These are phyloP conservation scores for Piper longum DNA, from an alignment of 164 flowering plant species.

Conservation along the genomic window DNA sequence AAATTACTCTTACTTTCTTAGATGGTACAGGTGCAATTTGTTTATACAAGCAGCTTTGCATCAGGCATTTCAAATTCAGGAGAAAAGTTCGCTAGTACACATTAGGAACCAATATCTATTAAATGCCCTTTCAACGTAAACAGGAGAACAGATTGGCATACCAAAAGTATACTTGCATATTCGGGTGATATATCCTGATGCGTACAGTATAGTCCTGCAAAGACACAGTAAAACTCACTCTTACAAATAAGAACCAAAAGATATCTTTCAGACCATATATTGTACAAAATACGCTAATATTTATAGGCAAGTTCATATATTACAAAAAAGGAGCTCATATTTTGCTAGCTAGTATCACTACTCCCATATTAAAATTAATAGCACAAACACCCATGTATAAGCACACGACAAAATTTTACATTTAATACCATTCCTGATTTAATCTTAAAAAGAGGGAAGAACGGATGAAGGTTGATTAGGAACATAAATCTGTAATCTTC, in stretches of 20 bases:
- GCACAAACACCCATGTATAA: no score
- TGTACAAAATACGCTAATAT: background rate
- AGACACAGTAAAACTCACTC: background rate
- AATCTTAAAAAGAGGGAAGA: no score
- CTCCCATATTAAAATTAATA: no score
- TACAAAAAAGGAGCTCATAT: no score
- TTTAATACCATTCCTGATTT: no score
- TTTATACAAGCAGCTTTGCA: no score
- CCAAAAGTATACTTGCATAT: constrained; percentile 93
- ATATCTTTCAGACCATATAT: background rate
- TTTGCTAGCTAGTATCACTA: no score
- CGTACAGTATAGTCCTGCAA: constrained; percentile 85
- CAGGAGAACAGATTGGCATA: constrained; percentile 17
- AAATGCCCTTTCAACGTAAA: background rate
- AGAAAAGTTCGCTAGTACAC: background rate
- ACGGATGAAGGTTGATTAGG: no score
- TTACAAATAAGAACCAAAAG: background rate
- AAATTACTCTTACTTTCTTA: background rate
- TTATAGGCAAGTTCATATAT: no score
- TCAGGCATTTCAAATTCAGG: background rate
- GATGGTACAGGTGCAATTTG: background rate
- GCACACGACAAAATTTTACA: no score
- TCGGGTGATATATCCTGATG: constrained; percentile 98
- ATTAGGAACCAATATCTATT: background rate
- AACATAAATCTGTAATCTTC: no score